phyloP scores from a whole-genome alignment of 441 rosid species.

The Erodium trifolium region DNA sequence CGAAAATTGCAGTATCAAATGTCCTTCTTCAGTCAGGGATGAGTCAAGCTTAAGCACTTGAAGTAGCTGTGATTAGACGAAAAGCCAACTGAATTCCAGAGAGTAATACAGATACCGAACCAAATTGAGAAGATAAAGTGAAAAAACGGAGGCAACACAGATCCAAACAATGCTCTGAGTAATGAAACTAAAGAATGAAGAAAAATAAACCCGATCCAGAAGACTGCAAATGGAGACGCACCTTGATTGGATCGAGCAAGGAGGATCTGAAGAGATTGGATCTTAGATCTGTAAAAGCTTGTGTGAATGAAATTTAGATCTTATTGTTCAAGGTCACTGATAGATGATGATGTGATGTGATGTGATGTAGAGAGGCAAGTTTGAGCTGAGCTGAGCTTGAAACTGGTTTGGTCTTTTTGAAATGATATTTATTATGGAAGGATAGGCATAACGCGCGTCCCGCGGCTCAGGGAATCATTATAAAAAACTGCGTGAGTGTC shows the following conservation, averaged over 20 bases:
- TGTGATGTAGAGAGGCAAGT: no score
- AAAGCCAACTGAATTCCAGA: neutral
- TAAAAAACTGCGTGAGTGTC: conserved; percentile 3
- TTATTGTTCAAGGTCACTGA: no score
- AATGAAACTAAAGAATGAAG: no score
- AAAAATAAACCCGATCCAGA: no score
- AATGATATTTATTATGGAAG: neutral
- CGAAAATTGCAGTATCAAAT: neutral
- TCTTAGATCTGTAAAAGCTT: conserved; percentile 1
- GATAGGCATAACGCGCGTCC: neutral
- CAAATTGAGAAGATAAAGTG: neutral
- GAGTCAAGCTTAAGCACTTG: neutral
- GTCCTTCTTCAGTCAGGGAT: neutral
- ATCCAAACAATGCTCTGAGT: neutral
- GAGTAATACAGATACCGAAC: neutral
- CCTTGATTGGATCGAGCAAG: neutral
- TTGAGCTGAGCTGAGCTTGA: neutral
- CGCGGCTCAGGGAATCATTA: neutral
- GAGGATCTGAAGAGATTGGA: neutral
- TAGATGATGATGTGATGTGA: no score
- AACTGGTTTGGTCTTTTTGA: neutral
- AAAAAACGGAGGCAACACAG: neutral
- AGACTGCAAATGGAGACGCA: neutral
- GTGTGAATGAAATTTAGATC: neutral
- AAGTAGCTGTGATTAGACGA: neutral